These are phyloP conservation scores for Geranium brycei DNA, from an alignment of 345 rosid genomes.

Conservation along the genomic window DNA sequence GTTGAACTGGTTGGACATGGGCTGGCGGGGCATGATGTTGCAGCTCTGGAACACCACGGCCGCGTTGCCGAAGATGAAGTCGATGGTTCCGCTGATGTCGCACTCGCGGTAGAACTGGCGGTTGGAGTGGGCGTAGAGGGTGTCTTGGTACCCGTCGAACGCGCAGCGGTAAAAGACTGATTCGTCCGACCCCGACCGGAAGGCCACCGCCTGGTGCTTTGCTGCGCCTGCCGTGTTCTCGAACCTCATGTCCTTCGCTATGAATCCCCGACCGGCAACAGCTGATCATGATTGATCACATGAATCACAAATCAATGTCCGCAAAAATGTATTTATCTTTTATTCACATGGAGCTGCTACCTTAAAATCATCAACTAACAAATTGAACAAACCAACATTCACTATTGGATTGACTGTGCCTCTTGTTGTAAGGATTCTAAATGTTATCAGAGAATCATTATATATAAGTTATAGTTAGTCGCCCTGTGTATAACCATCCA, in stretches of 20 bases:
- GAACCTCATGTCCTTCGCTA: constrained; percentile 39
- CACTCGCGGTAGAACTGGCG: neutral
- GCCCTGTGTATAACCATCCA: too few species aligned
- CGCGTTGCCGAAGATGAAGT: neutral
- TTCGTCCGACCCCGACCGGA: constrained; percentile 37
- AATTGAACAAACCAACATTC: too few species aligned
- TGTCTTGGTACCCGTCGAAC: constrained; percentile 9
- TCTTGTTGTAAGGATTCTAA: too few species aligned
- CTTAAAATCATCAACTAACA: too few species aligned
- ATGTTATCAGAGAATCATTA: too few species aligned
- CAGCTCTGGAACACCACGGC: constrained; percentile 10
- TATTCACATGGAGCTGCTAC: too few species aligned
- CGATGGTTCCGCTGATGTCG: neutral
- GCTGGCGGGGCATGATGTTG: constrained; percentile 26
- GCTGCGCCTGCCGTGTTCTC: constrained; percentile 35
- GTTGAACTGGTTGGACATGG: constrained; percentile 30
- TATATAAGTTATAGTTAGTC: too few species aligned
- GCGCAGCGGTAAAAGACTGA: constrained; percentile 38
- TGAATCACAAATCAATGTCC: too few species aligned
- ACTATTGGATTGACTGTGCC: too few species aligned
- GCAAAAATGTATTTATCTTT: too few species aligned
- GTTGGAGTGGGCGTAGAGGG: neutral
- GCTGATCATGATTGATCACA: constrained; percentile 17
- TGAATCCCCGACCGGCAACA: constrained; percentile 38
- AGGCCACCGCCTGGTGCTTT: constrained; percentile 44